phyloP scores from a whole-genome alignment of 768 basidiomycete species.

The Rhizopogon sp. region DNA sequence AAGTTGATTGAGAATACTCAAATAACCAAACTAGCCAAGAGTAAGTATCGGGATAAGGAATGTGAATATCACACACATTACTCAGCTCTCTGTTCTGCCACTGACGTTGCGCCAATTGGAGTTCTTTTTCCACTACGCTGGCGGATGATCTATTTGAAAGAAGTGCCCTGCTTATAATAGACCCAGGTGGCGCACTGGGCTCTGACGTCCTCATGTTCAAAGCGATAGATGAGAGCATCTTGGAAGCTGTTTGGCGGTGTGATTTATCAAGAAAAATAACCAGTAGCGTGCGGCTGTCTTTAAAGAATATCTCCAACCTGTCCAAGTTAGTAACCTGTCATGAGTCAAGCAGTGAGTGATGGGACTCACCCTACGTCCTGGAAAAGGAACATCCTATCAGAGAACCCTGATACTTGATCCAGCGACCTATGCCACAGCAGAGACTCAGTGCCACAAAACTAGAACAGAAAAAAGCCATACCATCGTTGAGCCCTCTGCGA shows the following conservation, averaged over 20 bases:
- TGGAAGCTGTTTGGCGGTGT: slow-evolving; percentile 55
- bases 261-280: slow-evolving; percentile 74
- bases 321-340: not conserved
- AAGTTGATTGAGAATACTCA: slow-evolving; percentile 85
- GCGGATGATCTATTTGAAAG: slow-evolving; percentile 11
- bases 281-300: slow-evolving; percentile 83
- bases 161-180: slow-evolving; percentile 19
- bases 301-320: slow-evolving; percentile 90
- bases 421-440: slow-evolving; percentile 52
- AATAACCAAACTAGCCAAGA: slow-evolving; percentile 68
- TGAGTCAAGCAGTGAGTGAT: not conserved
- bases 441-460: not conserved
- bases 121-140: slow-evolving; percentile 31
- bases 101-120: slow-evolving; percentile 66
- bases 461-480: slow-evolving; percentile 34
- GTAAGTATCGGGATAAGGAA: not conserved
- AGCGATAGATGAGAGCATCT: slow-evolving; percentile 42
- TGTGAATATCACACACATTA: slow-evolving; percentile 52
- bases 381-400: slow-evolving; percentile 83
- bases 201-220: not conserved
- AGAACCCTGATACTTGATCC: slow-evolving; percentile 70
- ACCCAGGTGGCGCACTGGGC: slow-evolving; percentile 20
- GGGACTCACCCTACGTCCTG: slow-evolving; percentile 80
- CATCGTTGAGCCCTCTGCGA: slow-evolving; percentile 80
- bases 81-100: slow-evolving; percentile 93